Evolutionary conservation across 208 protist species (phyloP), one percentile per base, ranked within the genome.

Genomic region (Trypanosoma conorhini): DNA sequence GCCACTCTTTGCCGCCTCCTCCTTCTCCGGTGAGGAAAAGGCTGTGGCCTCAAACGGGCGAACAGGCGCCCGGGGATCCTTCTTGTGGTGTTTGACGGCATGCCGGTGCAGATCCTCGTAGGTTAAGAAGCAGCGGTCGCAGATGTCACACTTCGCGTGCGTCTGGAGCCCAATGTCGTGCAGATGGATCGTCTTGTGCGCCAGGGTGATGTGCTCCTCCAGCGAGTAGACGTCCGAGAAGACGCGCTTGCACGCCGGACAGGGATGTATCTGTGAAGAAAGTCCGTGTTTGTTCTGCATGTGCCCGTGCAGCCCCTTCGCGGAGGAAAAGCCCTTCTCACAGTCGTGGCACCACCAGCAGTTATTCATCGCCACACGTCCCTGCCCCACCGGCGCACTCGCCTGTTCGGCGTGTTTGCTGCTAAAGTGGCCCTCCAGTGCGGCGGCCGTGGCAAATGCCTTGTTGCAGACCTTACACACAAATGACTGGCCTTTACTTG

Each of bases 341-440:
- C 91, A 96, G 30, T 69, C 61, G 58, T 81, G 60, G 69, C 91
- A 96, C 91, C 91, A 96, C 82, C 87, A 96, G 60, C 72, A 83
- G 38, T 73, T 84, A 74, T 76, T 86, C n/a, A 70, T 50, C 3
- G 65, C 64, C 46, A 81, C 76, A 22, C 54, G 70, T 35, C 51
- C 58, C 40, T 71, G 48, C 4, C 17, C 58, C 42, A 56, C 19
- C 40, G 5, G 31, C 15, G 62, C 38, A 44, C 48, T 42, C 28
- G 31, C 24, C 28, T 56, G 38, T 7, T 63, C 68, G 0, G 55
- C 22, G 62, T 95, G 89, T 35, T 83, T 83, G 38, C 68, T 70
- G 28, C 51, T 62, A 64, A 85, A 61, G 70, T 96, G 91, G 10
- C 59, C 73, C 17, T 80, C 67, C 1, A 93, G 63, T 31, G 67